Base-by-base conservation (phyloP, 495 filamentous ascomycete genomes). In the Rusavskia elegans region DNA sequence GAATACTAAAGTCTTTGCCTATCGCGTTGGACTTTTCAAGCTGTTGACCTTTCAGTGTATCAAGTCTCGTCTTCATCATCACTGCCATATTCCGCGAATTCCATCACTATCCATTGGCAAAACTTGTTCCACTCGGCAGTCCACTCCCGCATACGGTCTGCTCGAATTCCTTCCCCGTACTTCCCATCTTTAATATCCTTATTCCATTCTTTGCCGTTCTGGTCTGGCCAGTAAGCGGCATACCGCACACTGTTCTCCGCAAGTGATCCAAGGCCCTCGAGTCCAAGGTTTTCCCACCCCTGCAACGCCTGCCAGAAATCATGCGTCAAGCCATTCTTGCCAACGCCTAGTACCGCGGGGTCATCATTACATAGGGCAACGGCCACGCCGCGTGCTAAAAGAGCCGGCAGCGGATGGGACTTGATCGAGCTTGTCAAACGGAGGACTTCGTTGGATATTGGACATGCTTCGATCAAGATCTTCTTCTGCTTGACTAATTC, bases 261-360 rank as follows among this genome's bases (percentile, higher is more conserved):
- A 59, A 98, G 72, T 58, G 81, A 82, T 5, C 87, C 90, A 38
- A 90, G 66, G 1, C 86, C 87, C 17, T 82, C 84, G 11, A 62
- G 61, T 35, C 88, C 92, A 23, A 95, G 74, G 56, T 87, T 90
- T 51, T 93, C 79, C 68, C 87, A 84, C 2, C 82, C 85, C 59
- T 92, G 87, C 38, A 97, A 66, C 6, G 84, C 84, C 64, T 90
- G 86, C 88, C 88, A 95, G 66, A 90, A 93, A 61, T 94, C 87
- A 64, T 92, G 81, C 4, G 84, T 89, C 70, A 88, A 77, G 21
- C 84, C 85, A 35, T 80, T 84, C 16, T 68, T 73, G 51, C 82
- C 82, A 55, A 89, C 85, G 5, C 87, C 87, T 2, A 88, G 71
- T 42, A 93, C 80, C 0, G 81, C 85, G 10, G 86, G 87, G 54